Evolutionary conservation across 2,329 filamentous ascomycete species (phyloP), one percentile per base, ranked within the genome.

Genomic region (Westerdykella ornata): DNA sequence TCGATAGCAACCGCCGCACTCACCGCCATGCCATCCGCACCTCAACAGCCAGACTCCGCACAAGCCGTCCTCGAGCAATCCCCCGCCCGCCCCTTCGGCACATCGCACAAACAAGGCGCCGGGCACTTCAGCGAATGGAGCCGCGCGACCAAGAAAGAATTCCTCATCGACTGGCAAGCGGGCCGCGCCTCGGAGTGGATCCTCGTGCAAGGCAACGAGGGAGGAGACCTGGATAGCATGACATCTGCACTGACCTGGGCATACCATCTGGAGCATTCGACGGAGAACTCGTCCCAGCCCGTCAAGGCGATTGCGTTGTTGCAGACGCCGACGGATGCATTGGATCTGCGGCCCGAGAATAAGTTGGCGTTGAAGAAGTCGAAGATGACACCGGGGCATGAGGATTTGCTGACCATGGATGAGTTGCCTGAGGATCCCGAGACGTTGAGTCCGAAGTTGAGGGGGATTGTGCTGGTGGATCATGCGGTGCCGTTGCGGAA

Each of bases 81-180:
- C n/a, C 14, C 30, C 30, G 30, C 8, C n/a, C 30, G 30, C 30
- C 9, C 30, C 30, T 14, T 14, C 30, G 30, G n/a, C 30, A 33
- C 3, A 17, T 2, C n/a, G 9, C 30, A 33, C n/a, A 13, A 7
- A 7, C 3, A 47, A 6, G 70, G 70, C 13, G 69, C 71, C 11
- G 70, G 70, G 22, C 70, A 73, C 56, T 72, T 73, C 54, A 70
- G 67, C 53, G 68, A 73, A 49, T 73, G 70, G 70, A 69, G 66
- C 18, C 68, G 70, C 28, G 64, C 62, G 9, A 71, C 62, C 14
- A 73, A 73, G 57, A 69, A 68, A 33, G 55, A 64, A 12, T 73
- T 73, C 36, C 51, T 72, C 36, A 58, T 71, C 44, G 70, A 72
- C 52, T 73, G 70, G 70, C 70, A 73, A 45, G 63, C 57, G 4